A percentile compares a stretch with the other conserved stretches of the same genome.
Evolutionary conservation across 352 stramenopile species (phyloP).

Genomic region (Phytophthora hybrid): DNA sequence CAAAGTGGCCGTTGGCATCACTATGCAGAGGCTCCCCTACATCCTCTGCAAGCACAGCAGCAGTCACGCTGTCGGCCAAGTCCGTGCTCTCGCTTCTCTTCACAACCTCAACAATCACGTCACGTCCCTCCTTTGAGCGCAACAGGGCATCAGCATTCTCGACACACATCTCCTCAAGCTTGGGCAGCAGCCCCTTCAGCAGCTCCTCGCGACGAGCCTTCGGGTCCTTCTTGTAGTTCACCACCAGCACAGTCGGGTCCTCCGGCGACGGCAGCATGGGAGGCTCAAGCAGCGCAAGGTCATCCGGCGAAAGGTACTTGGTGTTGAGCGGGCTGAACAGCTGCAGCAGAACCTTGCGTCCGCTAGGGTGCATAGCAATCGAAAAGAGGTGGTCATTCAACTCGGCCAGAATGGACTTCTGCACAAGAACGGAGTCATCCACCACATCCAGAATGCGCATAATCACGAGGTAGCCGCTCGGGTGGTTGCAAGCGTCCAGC

Average conservation of each 20-base stretch:
- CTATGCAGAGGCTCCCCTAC: slow-evolving; percentile 69
- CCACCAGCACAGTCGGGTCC: slow-evolving; percentile 61
- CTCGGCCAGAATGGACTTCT: slow-evolving; percentile 90
- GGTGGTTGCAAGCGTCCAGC: slow-evolving; percentile 89
- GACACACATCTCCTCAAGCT: slow-evolving; percentile 82
- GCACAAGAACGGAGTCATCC: slow-evolving; percentile 91
- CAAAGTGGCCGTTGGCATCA: slow-evolving; percentile 79
- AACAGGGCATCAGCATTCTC: slow-evolving; percentile 70
- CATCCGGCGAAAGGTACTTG: slow-evolving; percentile 86
- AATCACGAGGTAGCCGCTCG: slow-evolving; percentile 91
- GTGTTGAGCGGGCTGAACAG: slow-evolving; percentile 82
- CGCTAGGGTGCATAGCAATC: slow-evolving; percentile 76
- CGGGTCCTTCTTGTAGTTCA: slow-evolving; percentile 93
- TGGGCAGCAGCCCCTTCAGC: slow-evolving; percentile 78
- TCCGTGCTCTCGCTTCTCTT: slow-evolving; percentile 68
- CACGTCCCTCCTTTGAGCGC: slow-evolving; percentile 82
- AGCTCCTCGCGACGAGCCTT: slow-evolving; percentile 77
- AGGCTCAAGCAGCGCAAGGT: slow-evolving; percentile 74
- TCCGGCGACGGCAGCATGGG: slow-evolving; percentile 78
- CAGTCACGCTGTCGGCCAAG: slow-evolving; percentile 54
- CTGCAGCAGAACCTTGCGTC: slow-evolving; percentile 84
- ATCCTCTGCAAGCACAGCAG: slow-evolving; percentile 54
- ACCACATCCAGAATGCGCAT: slow-evolving; percentile 91
- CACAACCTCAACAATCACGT: slow-evolving; percentile 85
- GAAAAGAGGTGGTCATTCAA: slow-evolving; percentile 80